These are phyloP conservation scores for Eutrema japonicum DNA, from an alignment of 345 rosid species.

Conservation along the genomic window DNA sequence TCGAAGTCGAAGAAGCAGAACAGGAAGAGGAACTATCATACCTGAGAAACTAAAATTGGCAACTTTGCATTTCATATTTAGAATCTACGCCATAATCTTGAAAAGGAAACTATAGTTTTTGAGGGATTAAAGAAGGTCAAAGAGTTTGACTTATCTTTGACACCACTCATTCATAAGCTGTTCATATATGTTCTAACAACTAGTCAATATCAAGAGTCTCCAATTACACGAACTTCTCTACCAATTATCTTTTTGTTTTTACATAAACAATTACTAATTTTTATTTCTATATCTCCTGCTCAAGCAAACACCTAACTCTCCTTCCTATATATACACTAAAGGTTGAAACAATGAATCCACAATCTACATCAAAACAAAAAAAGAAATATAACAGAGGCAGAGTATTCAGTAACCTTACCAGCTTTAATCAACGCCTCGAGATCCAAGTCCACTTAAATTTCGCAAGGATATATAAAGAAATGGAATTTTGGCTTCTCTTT, in stretches of 20 bases:
- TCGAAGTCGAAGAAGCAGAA: slow-evolving; percentile 8
- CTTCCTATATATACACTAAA: slow-evolving; percentile 44
- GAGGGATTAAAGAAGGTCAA: slow-evolving; percentile 47
- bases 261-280: slow-evolving; percentile 15
- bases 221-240: slow-evolving; percentile 24
- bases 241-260: slow-evolving; percentile 25
- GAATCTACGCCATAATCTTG: slow-evolving; percentile 44
- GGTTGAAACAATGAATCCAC: slow-evolving; percentile 30
- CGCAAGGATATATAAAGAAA: slow-evolving; percentile 8
- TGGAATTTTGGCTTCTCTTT: slow-evolving; percentile 37
- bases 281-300: slow-evolving; percentile 33
- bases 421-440: slow-evolving; percentile 23
- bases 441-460: slow-evolving; percentile 13
- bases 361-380: slow-evolving; percentile 26
- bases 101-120: slow-evolving; percentile 37
- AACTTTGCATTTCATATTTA: slow-evolving; percentile 20
- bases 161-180: slow-evolving; percentile 68
- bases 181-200: slow-evolving; percentile 70
- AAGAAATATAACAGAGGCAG: slow-evolving; percentile 20
- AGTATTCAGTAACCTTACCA: slow-evolving; percentile 29
- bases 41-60: slow-evolving; percentile 9
- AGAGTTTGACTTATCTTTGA: slow-evolving; percentile 67
- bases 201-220: slow-evolving; percentile 37
- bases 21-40: slow-evolving; percentile 12
- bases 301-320: slow-evolving; percentile 44